Base-by-base conservation (phyloP, 345 rosid species). In the Mercurialis annua region DNA sequence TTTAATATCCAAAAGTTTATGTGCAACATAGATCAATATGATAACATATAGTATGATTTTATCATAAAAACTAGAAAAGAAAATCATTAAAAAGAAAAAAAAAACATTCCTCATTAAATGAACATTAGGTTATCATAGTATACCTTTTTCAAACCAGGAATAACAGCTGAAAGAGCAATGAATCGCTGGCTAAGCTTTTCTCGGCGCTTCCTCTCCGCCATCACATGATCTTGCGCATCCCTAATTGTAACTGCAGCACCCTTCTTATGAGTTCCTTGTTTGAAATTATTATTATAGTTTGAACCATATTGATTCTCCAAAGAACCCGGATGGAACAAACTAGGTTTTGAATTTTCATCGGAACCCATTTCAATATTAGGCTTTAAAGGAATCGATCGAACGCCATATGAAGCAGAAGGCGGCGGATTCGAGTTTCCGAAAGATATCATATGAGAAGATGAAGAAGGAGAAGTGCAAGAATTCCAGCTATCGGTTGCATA, bases 131-230 rank as follows among this genome's bases (percentile, higher is more conserved):
- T n/a, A n/a, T 4, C 18, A 30, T 16, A 1, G 0, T 51, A 16
- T 69, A 81, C 90, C 86, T 81, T 86, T 71, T 83, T 86, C 2
- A 86, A 78, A 54, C 83, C 83, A 10, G 90, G 90, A 64, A 86
- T 68, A 51, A 83, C 73, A 12, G 84, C 80, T 29, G 86, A 81
- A 47, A 86, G 86, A 68, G 90, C 86, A 17, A 83, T 80, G 66
- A 86, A 82, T 12, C 82, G 76, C 77, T 85, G 80, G 76, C 73
- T 81, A 29, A 85, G 81, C 77, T 80, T 85, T 65, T 83, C 87
- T 30, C 90, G 76, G 60, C 87, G 74, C 71, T 71, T 83, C 62
- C 90, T 81, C 50, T 86, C 90, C 0, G 86, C 87, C 53, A 83
- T 33, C 9, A 80, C 77, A 70, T 86, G 87, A 44, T 85, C 84